phyloP scores from a whole-genome alignment of 2,329 filamentous ascomycete genomes.

The Juglanconis sp. region DNA sequence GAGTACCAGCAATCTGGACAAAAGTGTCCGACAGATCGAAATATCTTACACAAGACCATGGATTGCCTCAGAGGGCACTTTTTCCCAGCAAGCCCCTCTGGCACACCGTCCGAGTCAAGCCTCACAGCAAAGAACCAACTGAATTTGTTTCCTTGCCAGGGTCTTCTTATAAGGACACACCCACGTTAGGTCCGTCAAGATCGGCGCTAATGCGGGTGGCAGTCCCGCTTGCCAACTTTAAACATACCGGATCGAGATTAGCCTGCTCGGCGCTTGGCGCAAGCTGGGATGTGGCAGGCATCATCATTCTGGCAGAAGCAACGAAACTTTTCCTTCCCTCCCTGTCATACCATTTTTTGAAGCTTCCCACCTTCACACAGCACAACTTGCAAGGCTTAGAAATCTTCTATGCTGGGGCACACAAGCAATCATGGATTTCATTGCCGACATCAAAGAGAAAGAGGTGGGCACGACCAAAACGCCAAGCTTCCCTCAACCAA shows the following conservation, averaged over 20 bases:
- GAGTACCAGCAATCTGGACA: no score
- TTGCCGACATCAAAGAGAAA: conserved; percentile 80
- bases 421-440: conserved; percentile 31
- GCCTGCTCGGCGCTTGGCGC: not conserved
- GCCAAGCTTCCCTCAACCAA: conserved; percentile 59
- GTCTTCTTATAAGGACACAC: not conserved
- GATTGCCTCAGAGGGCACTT: no score
- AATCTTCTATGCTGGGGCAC: not conserved
- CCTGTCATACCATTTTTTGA: no score
- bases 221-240: conserved; percentile 10
- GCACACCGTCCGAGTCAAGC: no score
- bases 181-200: conserved; percentile 1
- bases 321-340: not conserved
- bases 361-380: no score
- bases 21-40: no score
- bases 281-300: not conserved
- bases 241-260: conserved; percentile 7
- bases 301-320: not conserved
- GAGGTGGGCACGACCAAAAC: conserved; percentile 56
- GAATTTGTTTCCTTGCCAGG: not conserved
- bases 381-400: no score
- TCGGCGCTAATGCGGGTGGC: conserved; percentile 19
- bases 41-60: no score
- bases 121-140: not conserved
- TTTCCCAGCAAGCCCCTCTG: no score